Evolutionary conservation across 371 early-diverging fungal genomes (phyloP), one percentile per base, ranked within the genome.

Genomic region (Zancudomyces culisetae): DNA sequence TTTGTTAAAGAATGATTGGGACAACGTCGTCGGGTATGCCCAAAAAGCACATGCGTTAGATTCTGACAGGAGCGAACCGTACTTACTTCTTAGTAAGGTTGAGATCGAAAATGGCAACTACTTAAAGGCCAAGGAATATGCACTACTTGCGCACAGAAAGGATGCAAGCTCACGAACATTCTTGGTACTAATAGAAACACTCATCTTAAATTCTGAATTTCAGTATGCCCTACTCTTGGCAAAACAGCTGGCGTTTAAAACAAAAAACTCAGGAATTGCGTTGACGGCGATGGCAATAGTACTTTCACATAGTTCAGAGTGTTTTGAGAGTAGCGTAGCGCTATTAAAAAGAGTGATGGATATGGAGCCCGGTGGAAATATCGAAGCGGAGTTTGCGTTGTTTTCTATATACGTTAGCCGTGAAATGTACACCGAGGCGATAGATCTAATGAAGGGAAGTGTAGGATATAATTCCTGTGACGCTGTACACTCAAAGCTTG

Each of bases 231-330:
- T 59, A 28, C 30, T 60, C 0, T 46, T 57, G 39, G 65, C 65
- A 21, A 56, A 60, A n/a, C 57, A 60, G 21, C 30, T 48, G 1
- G 60, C 55, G 1, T 61, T 62, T 49, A 39, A 45, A 22, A 54
- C 59, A 59, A 61, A 61, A 1, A 24, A 39, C 2, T 51, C 55
- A 21, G 54, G 62, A 0, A 45, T 28, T 4, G 53, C 65, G 1
- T 29, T 64, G 35, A 61, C 65, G 0, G 27, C 51, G 29, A 56
- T 62, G 8, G 65, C 62, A 8, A 13, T 52, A 0, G 65, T 64
- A 19, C 43, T 63, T 43, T 54, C 65, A 21, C 65, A 64, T n/a
- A 63, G 64, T 27, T 27, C 64, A 0, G 65, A 63, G 43, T 53
- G 56, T 28, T 29, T 51, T 35, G 60, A 49, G 10, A 63, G 56